A percentile compares a stretch with the other conserved stretches of the same genome.
Conservation (phyloP, 352 stramenopile genomes). For the Aphanomyces invadans region DNA sequence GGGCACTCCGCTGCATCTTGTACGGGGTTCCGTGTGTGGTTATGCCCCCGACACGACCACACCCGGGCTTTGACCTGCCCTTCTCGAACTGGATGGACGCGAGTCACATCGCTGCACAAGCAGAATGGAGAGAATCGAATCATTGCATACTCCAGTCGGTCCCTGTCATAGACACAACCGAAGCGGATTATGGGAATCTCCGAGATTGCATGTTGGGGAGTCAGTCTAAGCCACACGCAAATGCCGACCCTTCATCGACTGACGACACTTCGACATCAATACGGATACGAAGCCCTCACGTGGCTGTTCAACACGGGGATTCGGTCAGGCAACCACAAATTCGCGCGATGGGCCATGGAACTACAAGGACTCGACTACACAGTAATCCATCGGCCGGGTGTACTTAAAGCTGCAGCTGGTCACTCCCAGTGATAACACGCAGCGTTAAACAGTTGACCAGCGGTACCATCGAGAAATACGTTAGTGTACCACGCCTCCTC, state of each 20-base stretch:
- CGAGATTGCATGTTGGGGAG: not conserved
- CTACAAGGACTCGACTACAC: not conserved
- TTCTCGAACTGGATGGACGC: not conserved
- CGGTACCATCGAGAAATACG: too few relatives aligned
- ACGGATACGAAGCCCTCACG: not conserved
- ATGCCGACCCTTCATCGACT: not conserved
- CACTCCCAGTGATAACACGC: too few relatives aligned
- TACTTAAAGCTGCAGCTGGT: not conserved
- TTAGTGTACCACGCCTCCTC: too few relatives aligned
- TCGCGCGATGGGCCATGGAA: not conserved
- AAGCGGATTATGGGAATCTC: not conserved
- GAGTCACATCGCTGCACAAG: not conserved
- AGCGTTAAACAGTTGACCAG: too few relatives aligned
- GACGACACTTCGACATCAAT: not conserved
- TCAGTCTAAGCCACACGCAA: not conserved
- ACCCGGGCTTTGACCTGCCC: not conserved
- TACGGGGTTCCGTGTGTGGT: too few relatives aligned
- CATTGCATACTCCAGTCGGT: not conserved
- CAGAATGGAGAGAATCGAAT: not conserved
- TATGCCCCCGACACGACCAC: too few relatives aligned
- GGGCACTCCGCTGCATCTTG: too few relatives aligned
- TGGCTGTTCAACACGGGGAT: not conserved
- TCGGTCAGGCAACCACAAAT: not conserved
- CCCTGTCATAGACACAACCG: not conserved
- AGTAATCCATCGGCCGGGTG: not conserved